Conservation (phyloP, 2,329 filamentous ascomycete genomes). For the Aspergillus sojae region DNA sequence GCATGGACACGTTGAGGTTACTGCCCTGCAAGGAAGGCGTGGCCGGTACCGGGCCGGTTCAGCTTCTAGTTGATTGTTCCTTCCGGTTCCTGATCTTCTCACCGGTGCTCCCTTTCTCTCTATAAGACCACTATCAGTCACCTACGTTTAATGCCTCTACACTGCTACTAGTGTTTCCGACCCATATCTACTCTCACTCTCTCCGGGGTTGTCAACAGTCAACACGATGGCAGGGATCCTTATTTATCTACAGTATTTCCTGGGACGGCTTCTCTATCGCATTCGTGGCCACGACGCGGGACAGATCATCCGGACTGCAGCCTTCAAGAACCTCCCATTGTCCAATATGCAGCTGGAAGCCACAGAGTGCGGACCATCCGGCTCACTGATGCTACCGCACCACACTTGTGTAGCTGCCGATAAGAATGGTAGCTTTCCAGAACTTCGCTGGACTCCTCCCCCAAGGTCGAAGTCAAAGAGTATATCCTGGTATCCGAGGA, state of each 20-base stretch:
- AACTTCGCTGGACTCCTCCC: not conserved
- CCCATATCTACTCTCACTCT: not conserved
- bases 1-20: not conserved
- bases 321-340: not conserved
- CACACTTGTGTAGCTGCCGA: not conserved
- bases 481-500: constrained; percentile 36
- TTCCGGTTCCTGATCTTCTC: not conserved
- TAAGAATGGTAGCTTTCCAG: not conserved
- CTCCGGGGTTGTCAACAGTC: not conserved
- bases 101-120: not conserved
- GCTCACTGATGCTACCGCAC: not conserved
- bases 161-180: not conserved
- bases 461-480: not conserved
- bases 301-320: not conserved
- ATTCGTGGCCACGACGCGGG: not conserved
- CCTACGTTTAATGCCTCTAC: not conserved
- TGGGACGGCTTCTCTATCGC: not conserved
- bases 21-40: not conserved
- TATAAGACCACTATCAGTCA: not conserved
- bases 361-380: not conserved
- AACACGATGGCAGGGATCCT: not conserved
- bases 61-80: not conserved
- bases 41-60: not conserved
- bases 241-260: not conserved
- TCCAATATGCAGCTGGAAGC: not conserved